phyloP scores from a whole-genome alignment of 2,329 filamentous ascomycete genomes.

The Aspergillus clavatus region DNA sequence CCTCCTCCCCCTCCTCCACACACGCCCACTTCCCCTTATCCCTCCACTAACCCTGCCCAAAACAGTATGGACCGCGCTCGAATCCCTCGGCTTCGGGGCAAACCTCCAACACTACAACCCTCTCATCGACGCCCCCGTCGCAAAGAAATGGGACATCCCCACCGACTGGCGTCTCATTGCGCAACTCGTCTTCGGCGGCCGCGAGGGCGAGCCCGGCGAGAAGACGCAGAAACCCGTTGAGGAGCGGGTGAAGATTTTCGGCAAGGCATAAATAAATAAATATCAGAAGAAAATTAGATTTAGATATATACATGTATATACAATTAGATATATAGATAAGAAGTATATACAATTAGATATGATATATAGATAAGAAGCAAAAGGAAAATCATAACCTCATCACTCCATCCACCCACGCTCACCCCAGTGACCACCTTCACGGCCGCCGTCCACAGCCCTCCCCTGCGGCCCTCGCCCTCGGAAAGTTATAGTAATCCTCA shows the following conservation, averaged over 20 bases:
- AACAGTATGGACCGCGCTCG: constrained; percentile 70
- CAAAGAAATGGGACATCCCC: constrained; percentile 65
- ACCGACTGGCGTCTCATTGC: constrained; percentile 70
- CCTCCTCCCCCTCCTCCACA: background rate
- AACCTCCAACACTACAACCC: constrained; percentile 96
- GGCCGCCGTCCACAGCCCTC: constrained; percentile 6
- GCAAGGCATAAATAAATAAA: constrained; percentile 17
- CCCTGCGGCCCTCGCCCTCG: constrained; percentile 14
- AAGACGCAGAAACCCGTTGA: constrained; percentile 64
- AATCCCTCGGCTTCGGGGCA: constrained; percentile 76
- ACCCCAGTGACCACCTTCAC: background rate
- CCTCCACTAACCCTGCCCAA: background rate
- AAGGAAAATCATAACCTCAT: background rate
- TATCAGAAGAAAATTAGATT: background rate
- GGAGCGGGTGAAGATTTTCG: constrained; percentile 63
- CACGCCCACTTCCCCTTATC: background rate
- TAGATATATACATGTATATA: background rate
- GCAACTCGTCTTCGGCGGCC: constrained; percentile 75
- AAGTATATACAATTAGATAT: too few relatives aligned
- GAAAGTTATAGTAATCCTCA: constrained; percentile 19
- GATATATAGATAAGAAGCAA: too few relatives aligned
- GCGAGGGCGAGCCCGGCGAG: constrained; percentile 52
- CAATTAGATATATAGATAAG: background rate
- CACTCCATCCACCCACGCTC: too few relatives aligned
- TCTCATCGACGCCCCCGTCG: constrained; percentile 68